These are phyloP conservation scores for Cubamyces sp. DNA, from an alignment of 768 basidiomycete genomes.

Conservation along the genomic window DNA sequence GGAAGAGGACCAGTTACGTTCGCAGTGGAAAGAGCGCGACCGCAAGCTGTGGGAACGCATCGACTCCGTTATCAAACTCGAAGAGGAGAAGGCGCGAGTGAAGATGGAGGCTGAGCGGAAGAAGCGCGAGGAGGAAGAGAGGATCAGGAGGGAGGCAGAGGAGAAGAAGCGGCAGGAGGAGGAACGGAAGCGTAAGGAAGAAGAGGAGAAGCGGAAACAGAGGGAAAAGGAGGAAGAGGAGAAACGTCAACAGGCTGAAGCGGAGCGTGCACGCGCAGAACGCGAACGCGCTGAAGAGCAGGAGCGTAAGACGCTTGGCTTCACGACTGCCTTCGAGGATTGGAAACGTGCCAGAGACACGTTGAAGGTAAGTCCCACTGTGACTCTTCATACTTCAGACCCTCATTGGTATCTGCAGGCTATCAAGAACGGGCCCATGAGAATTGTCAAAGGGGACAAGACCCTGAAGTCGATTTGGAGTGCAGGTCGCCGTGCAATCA, in stretches of 20 bases:
- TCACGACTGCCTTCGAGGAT: slow-evolving; percentile 62
- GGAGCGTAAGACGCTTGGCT: slow-evolving; percentile 48
- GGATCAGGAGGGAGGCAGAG: slow-evolving; percentile 38
- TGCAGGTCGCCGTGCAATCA: slow-evolving; percentile 74
- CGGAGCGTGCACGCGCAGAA: slow-evolving; percentile 35
- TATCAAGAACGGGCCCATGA: slow-evolving; percentile 69
- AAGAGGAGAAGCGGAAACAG: slow-evolving; percentile 30
- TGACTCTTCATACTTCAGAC: slow-evolving; percentile 18
- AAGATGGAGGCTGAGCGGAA: slow-evolving; percentile 61
- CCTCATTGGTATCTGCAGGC: slow-evolving; percentile 40
- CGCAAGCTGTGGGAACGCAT: slow-evolving; percentile 56
- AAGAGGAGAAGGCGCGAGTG: slow-evolving; percentile 61
- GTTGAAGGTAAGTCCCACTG: slow-evolving; percentile 51
- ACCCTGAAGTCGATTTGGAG: slow-evolving; percentile 64
- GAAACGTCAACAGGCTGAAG: slow-evolving; percentile 38
- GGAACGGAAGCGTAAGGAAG: slow-evolving; percentile 34
- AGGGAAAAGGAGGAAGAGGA: slow-evolving; percentile 40
- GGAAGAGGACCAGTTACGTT: slow-evolving; percentile 49
- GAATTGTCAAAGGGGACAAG: slow-evolving; percentile 61
- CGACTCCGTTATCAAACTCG: slow-evolving; percentile 61
- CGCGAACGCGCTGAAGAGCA: slow-evolving; percentile 41
- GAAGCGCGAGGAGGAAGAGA: slow-evolving; percentile 52
- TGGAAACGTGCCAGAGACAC: slow-evolving; percentile 61
- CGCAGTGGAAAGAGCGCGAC: slow-evolving; percentile 51
- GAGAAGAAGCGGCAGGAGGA: slow-evolving; percentile 33